Evolutionary conservation across 768 basidiomycete genomes (phyloP), one percentile per base, ranked within the genome.

Genomic region (Sarcodon aspratus): DNA sequence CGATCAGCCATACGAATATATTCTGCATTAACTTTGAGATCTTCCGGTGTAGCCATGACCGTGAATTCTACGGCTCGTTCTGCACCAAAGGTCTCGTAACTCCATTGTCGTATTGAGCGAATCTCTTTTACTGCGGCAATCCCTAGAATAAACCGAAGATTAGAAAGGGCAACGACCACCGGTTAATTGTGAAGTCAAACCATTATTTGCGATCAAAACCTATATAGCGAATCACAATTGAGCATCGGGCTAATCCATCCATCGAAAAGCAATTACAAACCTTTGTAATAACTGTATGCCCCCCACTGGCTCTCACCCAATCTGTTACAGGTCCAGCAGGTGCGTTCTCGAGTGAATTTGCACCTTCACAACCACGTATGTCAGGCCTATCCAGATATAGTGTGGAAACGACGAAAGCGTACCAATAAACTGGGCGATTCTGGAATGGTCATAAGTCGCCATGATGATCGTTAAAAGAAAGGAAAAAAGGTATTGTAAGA

Each of bases 1-100:
- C 93, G 85, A 65, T 99, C 96, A 38, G 96, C 96, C 96, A 99
- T 99, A 53, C 96, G 86, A 65, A 99, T 99, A 68, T 99, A 99
- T 61, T 99, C 96, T 33, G 96, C 96, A 60, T 99, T 99, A 65
- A 97, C 94, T 66, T 92, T 91, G 54, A 98, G 73, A 69, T 97
- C 95, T 64, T 99, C 96, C 18, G 96, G 96, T 10, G 96, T 99
- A 46, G 96, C 93, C 96, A 99, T 98, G 52, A 98, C 96, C 36
- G 93, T 95, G 74, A 99, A 98, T 65, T 99, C 94, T 69, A 99
- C 77, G 48, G 87, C 89, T 56, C 91, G 85, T 62, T 99, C 96
- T 48, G 81, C 82, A 52, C 96, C 96, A 67, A 99, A 99, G 0
- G 94, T 93, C 70, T 98, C 96, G 70, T 98, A 99, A 60, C 90